These are phyloP conservation scores for Cryptococcus sp. DNA, from an alignment of 1,284 basidiomycete species.

Conservation along the genomic window DNA sequence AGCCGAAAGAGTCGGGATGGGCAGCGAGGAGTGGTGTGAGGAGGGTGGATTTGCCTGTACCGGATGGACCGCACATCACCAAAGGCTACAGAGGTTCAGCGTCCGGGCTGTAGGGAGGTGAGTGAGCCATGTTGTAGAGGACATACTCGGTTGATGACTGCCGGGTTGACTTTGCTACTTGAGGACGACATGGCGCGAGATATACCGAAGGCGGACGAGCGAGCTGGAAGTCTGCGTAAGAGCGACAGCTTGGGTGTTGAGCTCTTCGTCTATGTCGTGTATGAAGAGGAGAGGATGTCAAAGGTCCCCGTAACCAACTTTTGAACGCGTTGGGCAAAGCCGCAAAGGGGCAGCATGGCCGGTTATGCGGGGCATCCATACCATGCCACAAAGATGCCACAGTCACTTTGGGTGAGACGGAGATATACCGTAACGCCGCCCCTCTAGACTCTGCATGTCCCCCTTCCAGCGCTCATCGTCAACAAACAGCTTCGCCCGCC, in stretches of 20 bases:
- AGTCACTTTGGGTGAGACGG: neutral
- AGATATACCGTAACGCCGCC: neutral
- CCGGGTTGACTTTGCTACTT: slow-evolving; percentile 18
- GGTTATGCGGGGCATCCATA: too few species aligned
- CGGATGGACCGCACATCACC: slow-evolving; percentile 76
- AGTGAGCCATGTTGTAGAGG: neutral
- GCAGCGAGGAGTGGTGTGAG: slow-evolving; percentile 77
- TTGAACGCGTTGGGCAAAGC: too few species aligned
- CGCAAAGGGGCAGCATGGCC: too few species aligned
- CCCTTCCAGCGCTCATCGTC: neutral
- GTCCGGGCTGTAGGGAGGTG: neutral
- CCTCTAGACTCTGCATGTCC: neutral
- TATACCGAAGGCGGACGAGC: too few species aligned
- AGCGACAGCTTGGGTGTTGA: too few species aligned
- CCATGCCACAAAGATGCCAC: too few species aligned
- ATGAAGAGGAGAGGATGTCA: too few species aligned
- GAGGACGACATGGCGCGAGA: slow-evolving; percentile 3
- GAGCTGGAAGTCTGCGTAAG: too few species aligned
- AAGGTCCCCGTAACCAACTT: too few species aligned
- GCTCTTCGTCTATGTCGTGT: too few species aligned
- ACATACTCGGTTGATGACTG: slow-evolving; percentile 27
- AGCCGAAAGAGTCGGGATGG: slow-evolving; percentile 81
- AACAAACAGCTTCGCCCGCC: neutral
- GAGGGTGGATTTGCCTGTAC: slow-evolving; percentile 91
- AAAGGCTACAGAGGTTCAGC: slow-evolving; percentile 54